Base-by-base conservation (phyloP, 257 asterid genomes). In the Primulina eburnea region DNA sequence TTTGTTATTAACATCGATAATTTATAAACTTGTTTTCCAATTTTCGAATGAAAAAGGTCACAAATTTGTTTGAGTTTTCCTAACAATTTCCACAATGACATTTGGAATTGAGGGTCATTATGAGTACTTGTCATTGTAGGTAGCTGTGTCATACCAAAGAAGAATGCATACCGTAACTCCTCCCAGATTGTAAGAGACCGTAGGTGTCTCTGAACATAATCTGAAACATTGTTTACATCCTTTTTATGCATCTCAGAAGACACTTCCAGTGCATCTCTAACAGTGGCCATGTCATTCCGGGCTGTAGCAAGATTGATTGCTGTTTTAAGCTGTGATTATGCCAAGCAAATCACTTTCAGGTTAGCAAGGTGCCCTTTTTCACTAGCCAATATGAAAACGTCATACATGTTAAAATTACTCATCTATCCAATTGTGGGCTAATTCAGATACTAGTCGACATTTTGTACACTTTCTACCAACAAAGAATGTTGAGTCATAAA, bases 251-350 rank as follows among this genome's bases (percentile, higher is more conserved):
- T 89, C 80, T 87, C 96, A 67, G 97, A 92, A 61, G 99, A 93
- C 69, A 93, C 99, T 85, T 93, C 97, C 78, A 93, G 96, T 77
- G 96, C 96, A 81, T 93, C 99, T 76, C 97, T 85, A 69, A 84
- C 82, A 63, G 97, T 93, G 75, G 86, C 92, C 97, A 93, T 87
- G 88, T 93, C 99, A 90, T 81, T 93, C 75, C 99, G 89, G 79
- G 96, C 85, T 62, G 80, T 84, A 77, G 96, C 99, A 70, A 85
- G 96, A 71, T 75, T 85, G 43, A 89, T 81, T 66, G 99, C 96
- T 63, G 96, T 93, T 83, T 93, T 93, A 67, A 93, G 94, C 97
- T 92, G 88, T 67, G 73, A 68, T 68, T 72, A 66, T 35, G 64
- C 74, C 75, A 68, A 72, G 77, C 6, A 58, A 72, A 76, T 57